Evolutionary conservation across 805 yeast species (phyloP), one percentile per base, ranked within the genome.

Genomic region (Starmerella gropengiesseri): DNA sequence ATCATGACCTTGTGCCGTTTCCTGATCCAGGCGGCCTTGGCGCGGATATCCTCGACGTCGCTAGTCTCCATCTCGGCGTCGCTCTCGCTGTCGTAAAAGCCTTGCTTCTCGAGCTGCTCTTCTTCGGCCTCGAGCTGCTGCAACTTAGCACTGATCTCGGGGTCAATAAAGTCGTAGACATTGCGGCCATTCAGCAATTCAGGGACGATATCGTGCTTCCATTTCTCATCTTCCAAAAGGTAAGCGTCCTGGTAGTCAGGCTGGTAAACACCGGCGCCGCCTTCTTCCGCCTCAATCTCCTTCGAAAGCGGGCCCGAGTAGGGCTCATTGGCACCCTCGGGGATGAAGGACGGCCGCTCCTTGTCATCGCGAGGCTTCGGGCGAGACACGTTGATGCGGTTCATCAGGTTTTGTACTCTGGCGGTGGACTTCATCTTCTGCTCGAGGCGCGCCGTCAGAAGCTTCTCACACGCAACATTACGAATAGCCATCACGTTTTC

Each of bases 201-300:
- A 21, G 99, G 99, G 85, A 91, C 85, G 49, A 81, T 73, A 64
- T 91, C 99, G 53, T 85, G 77, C 73, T 89, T 89, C 99, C 99
- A 91, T 51, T 84, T 93, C 40, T 89, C 97, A 60, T 91, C 89
- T 54, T 89, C 98, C 55, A 91, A 70, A 49, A 91, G 54, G 65
- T 93, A 91, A 58, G 79, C 81, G 60, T 89, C 97, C 62, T 86
- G 84, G 67, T 91, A 71, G 68, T 91, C 86, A 60, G 91, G 75
- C 68, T 86, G 91, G 71, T 68, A 91, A 27, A 91, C 98, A 71
- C 98, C 98, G 33, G 98, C 96, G 61, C 98, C 98, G 60, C 98
- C 98, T 57, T 91, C 84, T 61, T 81, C 95, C 38, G 73, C 80
- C 68, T 91, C 98, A 49, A 86, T 70, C 60, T 91, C 97, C 58